Evolutionary conservation across 129 eudicot genomes (phyloP), one percentile per base, ranked within the genome.

Genomic region (Arctium lappa): DNA sequence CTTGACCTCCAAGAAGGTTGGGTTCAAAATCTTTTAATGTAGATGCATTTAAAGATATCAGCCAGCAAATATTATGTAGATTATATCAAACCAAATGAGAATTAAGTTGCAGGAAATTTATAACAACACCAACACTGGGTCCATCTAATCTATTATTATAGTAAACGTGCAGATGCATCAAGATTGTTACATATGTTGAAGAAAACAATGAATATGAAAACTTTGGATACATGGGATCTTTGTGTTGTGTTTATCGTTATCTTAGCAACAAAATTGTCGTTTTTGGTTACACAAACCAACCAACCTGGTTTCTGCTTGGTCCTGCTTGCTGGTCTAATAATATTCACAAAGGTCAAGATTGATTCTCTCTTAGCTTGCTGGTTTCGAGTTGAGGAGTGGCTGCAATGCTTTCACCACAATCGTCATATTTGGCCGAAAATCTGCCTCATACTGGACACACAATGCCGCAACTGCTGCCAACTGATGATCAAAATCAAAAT

Each of bases 401-500:
- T 89, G 94, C 83, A 95, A 87, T n/a, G 98, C 98, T 86, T 92
- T 91, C 12, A 91, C 97, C 3, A 95, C 97, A 72, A 91, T 91
- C 3, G 97, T 89, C 98, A 95, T 95, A 82, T 88, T 95, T 56
- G 97, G 98, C 69, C 97, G 82, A 79, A 89, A 89, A 16, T 92
- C 98, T 29, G 98, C 97, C 75, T 95, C 98, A 29, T 94, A 92
- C 63, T 94, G 98, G 66, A 94, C 94, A 69, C 97, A 95, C 1
- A 95, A 88, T 70, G 97, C 97, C 62, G 97, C 97, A 72, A 92
- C 97, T 39, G 97, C 98, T 82, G 92, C 98, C 94, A 92, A 82
- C 97, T 95, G 94, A 60, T 16, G 6, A 60, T 16, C 65, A 56
- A 56, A 50, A 16, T 56, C 68, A 16, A 60, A n/a, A 18, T 60